phyloP scores from a whole-genome alignment of 1,284 basidiomycete species.

The Leucoagaricus sp. region DNA sequence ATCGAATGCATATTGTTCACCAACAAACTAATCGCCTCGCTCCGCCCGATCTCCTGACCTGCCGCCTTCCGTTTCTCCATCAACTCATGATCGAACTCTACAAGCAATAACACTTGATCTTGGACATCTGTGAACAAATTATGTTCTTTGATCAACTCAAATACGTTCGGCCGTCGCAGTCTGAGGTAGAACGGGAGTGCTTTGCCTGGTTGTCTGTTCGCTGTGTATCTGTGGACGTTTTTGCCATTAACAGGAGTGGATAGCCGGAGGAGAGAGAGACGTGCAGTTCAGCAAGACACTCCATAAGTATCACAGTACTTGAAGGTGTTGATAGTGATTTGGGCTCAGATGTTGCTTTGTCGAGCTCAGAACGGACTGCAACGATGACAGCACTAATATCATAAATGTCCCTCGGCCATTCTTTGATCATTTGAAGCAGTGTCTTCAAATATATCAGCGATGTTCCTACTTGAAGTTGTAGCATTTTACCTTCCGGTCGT shows the following conservation, averaged over 20 bases:
- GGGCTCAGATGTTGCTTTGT: slow-evolving; percentile 59
- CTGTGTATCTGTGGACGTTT: slow-evolving; percentile 61
- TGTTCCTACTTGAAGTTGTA: slow-evolving; percentile 8
- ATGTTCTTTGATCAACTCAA: slow-evolving; percentile 92
- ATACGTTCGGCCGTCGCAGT: slow-evolving; percentile 86
- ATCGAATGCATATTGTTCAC: slow-evolving; percentile 97
- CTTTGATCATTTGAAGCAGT: slow-evolving; percentile 76
- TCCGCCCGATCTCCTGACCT: slow-evolving; percentile 32
- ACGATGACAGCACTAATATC: slow-evolving; percentile 86
- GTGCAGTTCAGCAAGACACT: slow-evolving; percentile 89
- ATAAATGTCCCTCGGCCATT: slow-evolving; percentile 93
- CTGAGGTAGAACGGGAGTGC: slow-evolving; percentile 90
- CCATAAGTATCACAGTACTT: slow-evolving; percentile 71
- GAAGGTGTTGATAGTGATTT: slow-evolving; percentile 38
- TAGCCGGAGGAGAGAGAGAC: slow-evolving; percentile 22
- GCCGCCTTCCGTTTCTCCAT: slow-evolving; percentile 58
- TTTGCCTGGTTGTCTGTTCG: slow-evolving; percentile 91
- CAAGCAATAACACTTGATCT: slow-evolving; percentile 88
- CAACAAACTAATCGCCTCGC: slow-evolving; percentile 82
- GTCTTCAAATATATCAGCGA: slow-evolving; percentile 44
- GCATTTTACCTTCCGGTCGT: slow-evolving; percentile 69
- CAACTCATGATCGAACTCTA: slow-evolving; percentile 93
- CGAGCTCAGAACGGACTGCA: slow-evolving; percentile 83
- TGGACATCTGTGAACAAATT: slow-evolving; percentile 95
- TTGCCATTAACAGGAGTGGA: background rate